Evolutionary conservation across 1,139 yeast species (phyloP).

Genomic region (Kodamaea derodonti): DNA sequence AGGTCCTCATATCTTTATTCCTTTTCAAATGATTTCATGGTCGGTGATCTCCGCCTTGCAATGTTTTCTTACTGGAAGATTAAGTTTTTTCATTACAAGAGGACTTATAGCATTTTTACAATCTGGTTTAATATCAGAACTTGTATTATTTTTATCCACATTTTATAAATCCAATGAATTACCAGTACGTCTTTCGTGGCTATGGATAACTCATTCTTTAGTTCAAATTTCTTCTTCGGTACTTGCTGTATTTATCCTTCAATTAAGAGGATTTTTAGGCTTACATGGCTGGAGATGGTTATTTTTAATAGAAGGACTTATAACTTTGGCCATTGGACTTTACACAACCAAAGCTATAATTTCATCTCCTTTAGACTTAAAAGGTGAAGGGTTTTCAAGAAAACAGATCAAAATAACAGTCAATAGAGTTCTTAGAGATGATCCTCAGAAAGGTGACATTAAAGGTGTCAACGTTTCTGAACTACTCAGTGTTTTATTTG

Average conservation of each 20-base stretch:
- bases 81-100: constrained; percentile 25
- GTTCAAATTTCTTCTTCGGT: constrained; percentile 14
- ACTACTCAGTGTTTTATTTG: constrained; percentile 12
- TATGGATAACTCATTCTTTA: constrained; percentile 17
- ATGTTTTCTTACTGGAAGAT: constrained; percentile 20
- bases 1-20: constrained; percentile 32
- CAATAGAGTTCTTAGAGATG: constrained; percentile 18
- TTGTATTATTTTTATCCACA: constrained; percentile 24
- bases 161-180: constrained; percentile 26
- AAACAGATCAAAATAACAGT: constrained; percentile 17
- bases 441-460: constrained; percentile 20
- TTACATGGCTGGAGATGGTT: constrained; percentile 66
- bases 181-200: constrained; percentile 21
- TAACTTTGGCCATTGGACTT: constrained; percentile 31
- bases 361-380: constrained; percentile 24
- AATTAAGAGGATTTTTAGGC: constrained; percentile 13
- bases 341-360: constrained; percentile 11
- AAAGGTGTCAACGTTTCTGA: constrained; percentile 11
- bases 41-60: constrained; percentile 28
- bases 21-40: constrained; percentile 32
- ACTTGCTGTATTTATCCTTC: constrained; percentile 13
- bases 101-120: constrained; percentile 26
- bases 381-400: constrained; percentile 24
- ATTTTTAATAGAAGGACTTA: constrained; percentile 60
- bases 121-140: constrained; percentile 33